Base-by-base conservation (phyloP, 352 stramenopile species). In the Globisporangium carolinianum region DNA sequence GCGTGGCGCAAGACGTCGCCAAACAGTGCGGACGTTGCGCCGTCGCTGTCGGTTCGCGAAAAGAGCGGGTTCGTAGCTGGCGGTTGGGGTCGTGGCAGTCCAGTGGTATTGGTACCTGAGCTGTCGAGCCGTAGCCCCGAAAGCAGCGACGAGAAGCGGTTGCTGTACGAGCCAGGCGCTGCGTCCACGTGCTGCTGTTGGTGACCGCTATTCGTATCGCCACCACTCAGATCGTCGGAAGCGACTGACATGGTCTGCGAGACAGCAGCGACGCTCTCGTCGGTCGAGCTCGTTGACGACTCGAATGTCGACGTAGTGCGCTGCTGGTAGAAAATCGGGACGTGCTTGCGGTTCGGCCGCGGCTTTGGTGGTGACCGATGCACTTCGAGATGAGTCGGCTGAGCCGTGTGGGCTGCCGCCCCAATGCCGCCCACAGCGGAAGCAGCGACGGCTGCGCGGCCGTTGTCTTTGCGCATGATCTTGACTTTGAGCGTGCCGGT, bases 311-410 rank as follows among this genome's bases (percentile, higher is more conserved):
- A 15, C 18, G 47, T 17, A 12, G 58, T 63, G 24, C 73, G 65
- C 11, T 68, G 58, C 51, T 89, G 75, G 66, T 91, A 91, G 65
- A 91, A 91, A 43, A 91, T 87, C 3, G 82, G 82, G 35, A 91
- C 79, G 61, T 91, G 82, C 64, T 91, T 91, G 57, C 82, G 69
- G 50, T 91, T 91, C n/a, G 82, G 74, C 47, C 82, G 72, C 2
- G 82, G 82, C 64, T 87, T 89, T 10, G 82, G 82, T 5, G 82
- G 82, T 14, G 81, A 89, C 8, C 69, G 61, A 2, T 67, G 35
- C 1, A 55, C 46, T 35, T 61, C 51, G 5, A 12, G 15, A 8
- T 43, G 39, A 8, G 39, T 32, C 1, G 24, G 24, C 3, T 32
- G 24, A 32, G 24, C 24, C 24, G 24, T 32, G 24, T 3, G 24